Evolutionary conservation across 2,329 filamentous ascomycete genomes (phyloP).

Genomic region (Alternaria dauci): DNA sequence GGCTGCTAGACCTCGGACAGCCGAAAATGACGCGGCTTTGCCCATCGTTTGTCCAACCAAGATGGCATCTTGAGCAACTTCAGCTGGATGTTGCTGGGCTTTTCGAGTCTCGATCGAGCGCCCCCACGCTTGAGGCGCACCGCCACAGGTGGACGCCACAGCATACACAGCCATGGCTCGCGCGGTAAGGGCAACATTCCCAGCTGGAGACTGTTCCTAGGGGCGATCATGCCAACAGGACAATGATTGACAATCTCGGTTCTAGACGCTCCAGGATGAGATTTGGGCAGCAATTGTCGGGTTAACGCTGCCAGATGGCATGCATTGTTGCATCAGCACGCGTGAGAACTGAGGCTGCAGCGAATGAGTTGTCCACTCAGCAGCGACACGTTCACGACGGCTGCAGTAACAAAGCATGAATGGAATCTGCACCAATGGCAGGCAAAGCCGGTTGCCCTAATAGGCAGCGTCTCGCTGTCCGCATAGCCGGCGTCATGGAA

Average conservation of each 20-base stretch:
- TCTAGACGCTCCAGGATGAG: neutral
- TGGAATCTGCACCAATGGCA: conserved; percentile 14
- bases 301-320: conserved; percentile 29
- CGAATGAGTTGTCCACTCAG: conserved; percentile 35
- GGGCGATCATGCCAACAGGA: conserved; percentile 17
- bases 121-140: conserved; percentile 1
- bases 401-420: conserved; percentile 29
- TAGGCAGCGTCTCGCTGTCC: conserved; percentile 45
- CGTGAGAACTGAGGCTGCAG: conserved; percentile 28
- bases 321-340: conserved; percentile 38
- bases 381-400: conserved; percentile 42
- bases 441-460: neutral
- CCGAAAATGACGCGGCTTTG: conserved; percentile 4
- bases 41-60: neutral
- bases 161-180: conserved; percentile 6
- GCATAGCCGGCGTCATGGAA: conserved; percentile 39
- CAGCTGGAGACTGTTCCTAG: conserved; percentile 7
- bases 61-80: neutral
- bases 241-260: conserved; percentile 2
- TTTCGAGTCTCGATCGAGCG: neutral
- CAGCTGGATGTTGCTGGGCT: neutral
- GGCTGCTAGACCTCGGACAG: neutral
- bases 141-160: conserved; percentile 11
- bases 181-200: conserved; percentile 9
- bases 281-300: conserved; percentile 37